Evolutionary conservation across 495 filamentous ascomycete genomes (phyloP).

Genomic region (Aspergillus coremiiformis): DNA sequence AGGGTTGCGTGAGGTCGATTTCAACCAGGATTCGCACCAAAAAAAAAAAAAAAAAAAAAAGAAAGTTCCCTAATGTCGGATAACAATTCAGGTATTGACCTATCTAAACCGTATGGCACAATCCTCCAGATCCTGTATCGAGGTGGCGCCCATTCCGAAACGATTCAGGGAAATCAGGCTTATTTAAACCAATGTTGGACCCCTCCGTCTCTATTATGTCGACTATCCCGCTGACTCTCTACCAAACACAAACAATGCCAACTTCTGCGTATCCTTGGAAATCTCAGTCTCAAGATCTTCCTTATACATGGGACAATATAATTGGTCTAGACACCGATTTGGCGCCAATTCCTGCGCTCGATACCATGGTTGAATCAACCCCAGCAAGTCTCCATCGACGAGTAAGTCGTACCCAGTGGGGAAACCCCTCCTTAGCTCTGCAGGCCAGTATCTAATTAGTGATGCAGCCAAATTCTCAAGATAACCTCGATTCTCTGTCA

Average conservation of each 20-base stretch:
- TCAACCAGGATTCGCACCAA: neutral
- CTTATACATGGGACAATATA: neutral
- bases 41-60: neutral
- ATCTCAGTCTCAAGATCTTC: neutral
- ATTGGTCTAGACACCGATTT: neutral
- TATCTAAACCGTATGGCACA: neutral
- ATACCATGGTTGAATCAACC: neutral
- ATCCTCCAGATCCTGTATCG: neutral
- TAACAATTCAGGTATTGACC: neutral
- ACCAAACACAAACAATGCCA: neutral
- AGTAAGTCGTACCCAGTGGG: neutral
- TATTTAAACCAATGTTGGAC: neutral
- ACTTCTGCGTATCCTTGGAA: neutral
- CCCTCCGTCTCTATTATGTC: neutral
- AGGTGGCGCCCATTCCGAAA: neutral
- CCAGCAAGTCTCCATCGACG: neutral
- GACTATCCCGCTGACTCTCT: neutral
- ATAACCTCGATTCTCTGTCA: neutral
- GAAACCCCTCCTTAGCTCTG: neutral
- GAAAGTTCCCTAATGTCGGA: neutral
- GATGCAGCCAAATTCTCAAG: neutral
- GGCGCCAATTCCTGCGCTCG: neutral
- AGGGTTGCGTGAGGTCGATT: neutral
- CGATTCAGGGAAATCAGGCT: neutral
- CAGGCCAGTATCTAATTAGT: neutral